phyloP scores from a whole-genome alignment of 2,329 filamentous ascomycete genomes.

The Ilyonectria sp. region DNA sequence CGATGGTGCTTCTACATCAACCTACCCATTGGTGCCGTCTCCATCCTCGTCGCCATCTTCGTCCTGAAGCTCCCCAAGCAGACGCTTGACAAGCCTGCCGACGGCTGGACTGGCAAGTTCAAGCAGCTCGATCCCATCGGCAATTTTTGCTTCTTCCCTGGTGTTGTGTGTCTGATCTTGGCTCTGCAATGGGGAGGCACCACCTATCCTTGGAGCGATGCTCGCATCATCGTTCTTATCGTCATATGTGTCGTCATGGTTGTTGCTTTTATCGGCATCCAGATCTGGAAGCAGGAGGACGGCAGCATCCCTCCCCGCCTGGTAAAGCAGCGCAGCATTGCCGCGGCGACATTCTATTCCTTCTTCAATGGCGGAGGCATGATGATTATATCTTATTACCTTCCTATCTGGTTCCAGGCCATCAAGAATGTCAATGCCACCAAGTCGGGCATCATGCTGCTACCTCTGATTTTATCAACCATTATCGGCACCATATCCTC shows the following conservation, averaged over 20 bases:
- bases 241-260: conserved; percentile 52
- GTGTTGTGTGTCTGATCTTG: conserved; percentile 62
- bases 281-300: conserved; percentile 56
- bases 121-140: conserved; percentile 50
- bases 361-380: conserved; percentile 57
- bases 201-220: conserved; percentile 50
- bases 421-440: conserved; percentile 57
- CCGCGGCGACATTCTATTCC: conserved; percentile 51
- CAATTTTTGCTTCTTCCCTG: conserved; percentile 50
- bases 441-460: conserved; percentile 56
- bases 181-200: conserved; percentile 66
- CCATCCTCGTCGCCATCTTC: conserved; percentile 49
- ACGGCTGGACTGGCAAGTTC: conserved; percentile 40
- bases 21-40: conserved; percentile 54
- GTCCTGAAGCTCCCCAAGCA: conserved; percentile 49
- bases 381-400: conserved; percentile 53
- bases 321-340: conserved; percentile 57
- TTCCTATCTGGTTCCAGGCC: conserved; percentile 63
- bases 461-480: conserved; percentile 57
- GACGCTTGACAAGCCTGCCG: conserved; percentile 37
- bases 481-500: conserved; percentile 53
- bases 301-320: conserved; percentile 61
- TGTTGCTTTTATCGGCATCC: conserved; percentile 54
- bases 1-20: conserved; percentile 61
- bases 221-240: conserved; percentile 47